phyloP scores from a whole-genome alignment of 208 protist genomes.

The Wallacemonas sp. region DNA sequence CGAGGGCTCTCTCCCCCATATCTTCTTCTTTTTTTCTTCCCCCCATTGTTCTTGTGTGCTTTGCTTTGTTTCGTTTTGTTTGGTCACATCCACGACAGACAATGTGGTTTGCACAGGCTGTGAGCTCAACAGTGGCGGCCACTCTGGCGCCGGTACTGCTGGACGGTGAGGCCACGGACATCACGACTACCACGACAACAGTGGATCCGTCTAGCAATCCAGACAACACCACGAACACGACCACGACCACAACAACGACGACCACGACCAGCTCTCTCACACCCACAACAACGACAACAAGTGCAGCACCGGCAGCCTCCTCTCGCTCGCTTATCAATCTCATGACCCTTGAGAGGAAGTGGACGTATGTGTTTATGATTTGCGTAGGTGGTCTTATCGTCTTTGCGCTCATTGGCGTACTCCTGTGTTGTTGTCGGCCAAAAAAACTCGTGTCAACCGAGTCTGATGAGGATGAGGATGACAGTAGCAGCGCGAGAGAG shows the following conservation, averaged over 20 bases:
- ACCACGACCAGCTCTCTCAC: not conserved
- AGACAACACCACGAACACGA: no score
- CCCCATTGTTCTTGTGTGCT: no score
- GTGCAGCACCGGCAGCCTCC: not conserved
- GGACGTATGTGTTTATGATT: not conserved
- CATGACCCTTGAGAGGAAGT: constrained; percentile 2
- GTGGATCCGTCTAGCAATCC: not conserved
- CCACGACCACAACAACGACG: no score
- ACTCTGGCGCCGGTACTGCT: no score
- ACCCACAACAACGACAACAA: not conserved
- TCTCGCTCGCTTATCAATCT: not conserved
- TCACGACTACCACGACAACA: not conserved
- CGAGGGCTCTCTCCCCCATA: no score
- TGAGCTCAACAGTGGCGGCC: no score
- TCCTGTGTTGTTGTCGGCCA: constrained; percentile 9
- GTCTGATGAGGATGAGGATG: constrained; percentile 4
- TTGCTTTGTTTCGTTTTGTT: no score
- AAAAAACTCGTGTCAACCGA: constrained; percentile 7
- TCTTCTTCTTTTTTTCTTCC: not conserved
- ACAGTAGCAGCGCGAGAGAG: no score
- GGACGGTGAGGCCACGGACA: no score
- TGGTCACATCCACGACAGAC: no score
- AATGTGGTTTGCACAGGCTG: no score
- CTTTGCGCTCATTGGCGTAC: not conserved
- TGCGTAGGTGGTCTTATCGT: not conserved